Evolutionary conservation across 768 basidiomycete species (phyloP).

Genomic region (Podaxis rugospora): DNA sequence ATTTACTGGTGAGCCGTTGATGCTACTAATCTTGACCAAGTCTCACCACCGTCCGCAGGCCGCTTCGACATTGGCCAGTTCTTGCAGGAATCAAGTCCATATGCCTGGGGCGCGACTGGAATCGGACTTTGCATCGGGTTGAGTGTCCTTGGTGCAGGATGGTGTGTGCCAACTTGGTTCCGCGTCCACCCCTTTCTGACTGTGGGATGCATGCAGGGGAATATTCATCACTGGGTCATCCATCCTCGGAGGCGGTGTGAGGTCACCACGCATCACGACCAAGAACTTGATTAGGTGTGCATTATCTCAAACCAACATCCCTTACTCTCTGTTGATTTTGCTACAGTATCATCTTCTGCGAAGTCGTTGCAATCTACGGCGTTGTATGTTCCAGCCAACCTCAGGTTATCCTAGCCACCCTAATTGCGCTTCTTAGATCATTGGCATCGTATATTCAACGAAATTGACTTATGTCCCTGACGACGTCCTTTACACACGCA

Average conservation of each 20-base stretch:
- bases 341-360: slow-evolving; percentile 94
- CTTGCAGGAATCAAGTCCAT: slow-evolving; percentile 91
- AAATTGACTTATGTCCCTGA: slow-evolving; percentile 66
- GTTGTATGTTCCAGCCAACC: slow-evolving; percentile 51
- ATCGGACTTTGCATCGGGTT: slow-evolving; percentile 92
- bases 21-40: background rate
- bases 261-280: slow-evolving; percentile 89
- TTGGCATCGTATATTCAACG: slow-evolving; percentile 92
- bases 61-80: slow-evolving; percentile 93
- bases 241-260: slow-evolving; percentile 92
- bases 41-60: slow-evolving; percentile 63
- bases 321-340: background rate
- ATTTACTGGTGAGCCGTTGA: slow-evolving; percentile 67
- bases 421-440: slow-evolving; percentile 52
- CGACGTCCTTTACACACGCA: slow-evolving; percentile 67
- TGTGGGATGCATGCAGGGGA: slow-evolving; percentile 58
- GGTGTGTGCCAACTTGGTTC: slow-evolving; percentile 46
- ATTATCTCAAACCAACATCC: background rate
- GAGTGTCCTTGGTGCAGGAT: slow-evolving; percentile 92
- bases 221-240: slow-evolving; percentile 97
- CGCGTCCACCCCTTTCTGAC: background rate
- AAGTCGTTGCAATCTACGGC: slow-evolving; percentile 98
- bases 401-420: background rate
- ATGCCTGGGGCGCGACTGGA: slow-evolving; percentile 87
- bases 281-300: slow-evolving; percentile 95